Base-by-base conservation (phyloP, 345 rosid species). In the Hevea brasiliensis region DNA sequence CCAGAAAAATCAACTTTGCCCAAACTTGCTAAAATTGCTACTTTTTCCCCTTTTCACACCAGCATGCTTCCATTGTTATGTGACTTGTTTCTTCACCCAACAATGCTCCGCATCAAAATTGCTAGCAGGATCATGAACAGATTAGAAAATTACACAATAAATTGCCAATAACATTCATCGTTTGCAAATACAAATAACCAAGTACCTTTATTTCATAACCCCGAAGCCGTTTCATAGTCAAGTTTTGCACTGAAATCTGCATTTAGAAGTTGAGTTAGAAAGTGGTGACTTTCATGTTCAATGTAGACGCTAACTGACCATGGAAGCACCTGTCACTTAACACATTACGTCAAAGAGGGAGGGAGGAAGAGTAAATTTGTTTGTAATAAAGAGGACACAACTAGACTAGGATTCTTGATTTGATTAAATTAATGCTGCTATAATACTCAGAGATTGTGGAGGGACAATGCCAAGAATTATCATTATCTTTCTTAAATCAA, bases 131-230 rank as follows among this genome's bases (percentile, higher is more conserved):
- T 42, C n/a, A 47, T 72, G 8, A 12, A 44, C 32, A 57, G 14
- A 47, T 21, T 53, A 6, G 40, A 32, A 1, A 26, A 71, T 27
- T 26, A 72, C 24, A 37, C n/a, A 70, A 56, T 23, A 42, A 27
- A 72, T 66, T 20, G 17, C 27, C 55, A 72, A 6, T 20, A 51
- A 35, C 14, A 55, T 44, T 48, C 45, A 35, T 61, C 55, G 8
- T n/a, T 40, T 65, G 61, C 23, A 59, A 55, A 14, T 32, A 58
- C n/a, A 27, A 32, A 29, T 32, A 24, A 11, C 23, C 6, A 42
- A 40, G 58, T 86, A 94, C 98, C 98, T 86, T 90, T 81, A 94
- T 92, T 77, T 92, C 98, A 77, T 89, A 74, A 55, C 97, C 98
- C 72, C 81, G 86, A 51, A 94, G 88, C 71, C 93, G 92, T 80